These are phyloP conservation scores for Tolypocladium nubicola DNA, from an alignment of 2,329 filamentous ascomycete genomes.

Conservation along the genomic window DNA sequence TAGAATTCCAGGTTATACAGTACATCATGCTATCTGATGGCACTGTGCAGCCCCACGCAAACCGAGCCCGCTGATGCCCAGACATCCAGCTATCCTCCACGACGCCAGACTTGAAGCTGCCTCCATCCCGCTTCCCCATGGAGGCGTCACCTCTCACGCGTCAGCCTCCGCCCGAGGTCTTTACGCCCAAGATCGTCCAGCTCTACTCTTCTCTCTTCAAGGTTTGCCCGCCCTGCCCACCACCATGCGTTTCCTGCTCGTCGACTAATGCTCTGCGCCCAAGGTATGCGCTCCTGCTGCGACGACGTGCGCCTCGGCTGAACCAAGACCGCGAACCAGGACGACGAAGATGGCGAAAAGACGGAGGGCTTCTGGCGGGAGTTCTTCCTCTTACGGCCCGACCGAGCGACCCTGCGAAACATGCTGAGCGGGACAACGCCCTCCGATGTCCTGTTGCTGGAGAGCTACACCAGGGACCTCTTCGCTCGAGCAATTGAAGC, in stretches of 20 bases:
- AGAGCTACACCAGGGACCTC: slow-evolving; percentile 69
- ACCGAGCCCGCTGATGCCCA: neutral
- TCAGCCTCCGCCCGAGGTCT: slow-evolving; percentile 78
- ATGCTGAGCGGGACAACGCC: slow-evolving; percentile 62
- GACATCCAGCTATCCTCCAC: neutral
- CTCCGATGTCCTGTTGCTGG: slow-evolving; percentile 65
- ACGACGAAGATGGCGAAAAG: slow-evolving; percentile 56
- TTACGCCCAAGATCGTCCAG: slow-evolving; percentile 87
- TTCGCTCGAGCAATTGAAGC: slow-evolving; percentile 63
- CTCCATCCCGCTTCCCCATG: slow-evolving; percentile 36
- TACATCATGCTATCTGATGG: neutral
- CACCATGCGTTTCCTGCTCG: slow-evolving; percentile 3
- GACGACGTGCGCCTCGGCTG: slow-evolving; percentile 13
- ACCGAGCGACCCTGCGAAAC: slow-evolving; percentile 54
- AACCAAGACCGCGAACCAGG: slow-evolving; percentile 28
- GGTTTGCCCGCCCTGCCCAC: slow-evolving; percentile 29
- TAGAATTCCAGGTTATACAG: neutral
- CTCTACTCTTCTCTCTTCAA: slow-evolving; percentile 81
- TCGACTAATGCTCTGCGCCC: slow-evolving; percentile 3
- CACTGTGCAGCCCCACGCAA: neutral
- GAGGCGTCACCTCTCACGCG: slow-evolving; percentile 89
- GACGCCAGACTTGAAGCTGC: neutral
- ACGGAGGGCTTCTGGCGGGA: slow-evolving; percentile 92
- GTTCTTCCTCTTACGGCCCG: slow-evolving; percentile 83
- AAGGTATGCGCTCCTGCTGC: slow-evolving; percentile 14